Evolutionary conservation across 768 basidiomycete genomes (phyloP).

Genomic region (Lactifluus piperatus): DNA sequence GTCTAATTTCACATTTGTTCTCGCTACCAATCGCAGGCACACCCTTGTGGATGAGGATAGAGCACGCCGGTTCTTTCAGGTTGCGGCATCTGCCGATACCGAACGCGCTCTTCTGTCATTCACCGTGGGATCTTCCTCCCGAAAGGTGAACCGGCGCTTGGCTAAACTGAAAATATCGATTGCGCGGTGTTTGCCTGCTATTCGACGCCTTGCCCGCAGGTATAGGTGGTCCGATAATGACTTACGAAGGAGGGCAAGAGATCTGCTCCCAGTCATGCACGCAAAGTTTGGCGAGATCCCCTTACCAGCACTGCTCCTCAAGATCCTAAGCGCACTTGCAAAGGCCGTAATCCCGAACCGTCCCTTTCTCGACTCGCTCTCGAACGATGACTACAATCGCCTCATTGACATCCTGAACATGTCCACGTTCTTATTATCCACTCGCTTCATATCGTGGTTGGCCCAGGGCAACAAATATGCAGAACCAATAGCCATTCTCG

Average conservation of each 20-base stretch:
- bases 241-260: conserved; percentile 9
- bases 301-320: conserved; percentile 2
- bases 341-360: neutral
- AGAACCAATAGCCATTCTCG: conserved; percentile 3
- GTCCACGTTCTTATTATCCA: conserved; percentile 12
- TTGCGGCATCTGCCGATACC: conserved; percentile 5
- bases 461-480: conserved; percentile 1
- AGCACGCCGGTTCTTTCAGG: conserved; percentile 10
- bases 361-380: neutral
- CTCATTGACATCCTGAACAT: conserved; percentile 9
- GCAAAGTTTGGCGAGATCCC: conserved; percentile 10
- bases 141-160: conserved; percentile 12
- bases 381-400: conserved; percentile 2
- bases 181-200: neutral
- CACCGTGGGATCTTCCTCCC: conserved; percentile 3
- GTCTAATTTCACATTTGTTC: conserved; percentile 10
- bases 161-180: conserved; percentile 9
- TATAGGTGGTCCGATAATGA: conserved; percentile 10
- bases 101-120: conserved; percentile 3
- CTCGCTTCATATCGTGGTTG: conserved; percentile 10
- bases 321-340: conserved; percentile 3
- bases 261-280: conserved; percentile 8
- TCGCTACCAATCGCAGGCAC: conserved; percentile 13
- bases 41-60: conserved; percentile 2
- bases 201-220: conserved; percentile 3